Evolutionary conservation across 768 basidiomycete genomes (phyloP).

Genomic region (Pleurotus cornucopiae): DNA sequence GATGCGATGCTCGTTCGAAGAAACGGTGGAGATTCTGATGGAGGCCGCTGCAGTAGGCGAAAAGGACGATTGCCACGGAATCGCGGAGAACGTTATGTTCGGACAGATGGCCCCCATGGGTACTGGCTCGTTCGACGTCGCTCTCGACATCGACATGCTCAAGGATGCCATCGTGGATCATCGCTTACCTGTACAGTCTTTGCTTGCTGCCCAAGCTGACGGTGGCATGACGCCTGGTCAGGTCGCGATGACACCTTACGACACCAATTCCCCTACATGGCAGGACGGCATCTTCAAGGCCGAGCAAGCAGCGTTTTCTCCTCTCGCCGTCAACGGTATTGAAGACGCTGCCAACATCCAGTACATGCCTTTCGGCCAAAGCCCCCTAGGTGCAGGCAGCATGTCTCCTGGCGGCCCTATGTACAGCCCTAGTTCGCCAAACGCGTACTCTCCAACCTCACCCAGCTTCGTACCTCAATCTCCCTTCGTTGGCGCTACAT

Average conservation of each 20-base stretch:
- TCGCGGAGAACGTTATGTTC: conserved; percentile 99
- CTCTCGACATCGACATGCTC: conserved; percentile 95
- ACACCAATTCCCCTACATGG: conserved; percentile 85
- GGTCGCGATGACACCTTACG: conserved; percentile 96
- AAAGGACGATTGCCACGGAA: conserved; percentile 96
- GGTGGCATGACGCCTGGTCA: conserved; percentile 90
- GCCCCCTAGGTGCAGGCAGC: conserved; percentile 76
- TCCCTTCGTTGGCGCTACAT: conserved; percentile 77
- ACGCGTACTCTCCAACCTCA: conserved; percentile 84
- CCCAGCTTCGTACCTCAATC: conserved; percentile 82
- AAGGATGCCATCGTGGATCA: conserved; percentile 98
- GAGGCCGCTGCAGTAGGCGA: conserved; percentile 98
- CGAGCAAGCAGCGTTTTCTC: conserved; percentile 91
- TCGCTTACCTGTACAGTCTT: conserved; percentile 79
- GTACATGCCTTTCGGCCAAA: conserved; percentile 75
- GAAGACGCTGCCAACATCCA: conserved; percentile 79
- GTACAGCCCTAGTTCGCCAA: conserved; percentile 91
- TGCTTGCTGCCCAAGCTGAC: conserved; percentile 74
- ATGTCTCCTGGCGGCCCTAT: conserved; percentile 88
- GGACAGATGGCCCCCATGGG: conserved; percentile 99
- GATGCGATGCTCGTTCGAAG: conserved; percentile 99
- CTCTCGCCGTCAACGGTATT: conserved; percentile 79
- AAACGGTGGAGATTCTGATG: conserved; percentile 99
- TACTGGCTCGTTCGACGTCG: conserved; percentile 93
- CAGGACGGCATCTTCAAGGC: conserved; percentile 74